Evolutionary conservation across 345 rosid species (phyloP).

Genomic region (Jatropha curcas): DNA sequence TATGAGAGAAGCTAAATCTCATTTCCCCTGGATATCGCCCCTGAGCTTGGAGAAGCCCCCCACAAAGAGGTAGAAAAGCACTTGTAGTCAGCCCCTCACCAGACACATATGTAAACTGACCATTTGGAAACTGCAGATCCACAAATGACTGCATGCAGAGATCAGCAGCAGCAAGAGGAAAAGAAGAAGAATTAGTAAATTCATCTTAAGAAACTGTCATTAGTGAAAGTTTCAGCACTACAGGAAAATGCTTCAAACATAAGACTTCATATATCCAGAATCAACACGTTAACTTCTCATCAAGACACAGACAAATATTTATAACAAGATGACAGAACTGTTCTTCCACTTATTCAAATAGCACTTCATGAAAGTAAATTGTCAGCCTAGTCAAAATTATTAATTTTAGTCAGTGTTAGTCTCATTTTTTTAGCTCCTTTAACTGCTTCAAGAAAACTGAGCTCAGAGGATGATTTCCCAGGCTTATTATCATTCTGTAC

Average conservation of each 20-base stretch:
- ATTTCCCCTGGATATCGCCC: conserved; percentile 99
- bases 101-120: conserved; percentile 81
- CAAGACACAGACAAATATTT: neutral
- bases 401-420: neutral
- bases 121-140: conserved; percentile 95
- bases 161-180: neutral
- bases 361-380: neutral
- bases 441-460: neutral
- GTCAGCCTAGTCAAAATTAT: neutral
- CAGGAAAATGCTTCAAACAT: neutral
- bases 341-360: neutral
- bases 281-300: neutral
- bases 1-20: conserved; percentile 86
- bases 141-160: conserved; percentile 67
- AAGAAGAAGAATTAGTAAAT: conserved; percentile 5
- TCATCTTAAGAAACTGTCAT: conserved; percentile 6
- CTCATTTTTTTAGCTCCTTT: neutral
- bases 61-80: conserved; percentile 78
- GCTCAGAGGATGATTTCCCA: too few species aligned
- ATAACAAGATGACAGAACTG: neutral
- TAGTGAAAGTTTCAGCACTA: neutral
- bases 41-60: conserved; percentile 94
- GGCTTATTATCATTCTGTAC: too few species aligned
- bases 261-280: neutral
- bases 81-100: conserved; percentile 94